These are phyloP conservation scores for Herpetomonas muscarum DNA, from an alignment of 208 protist genomes.

Conservation along the genomic window DNA sequence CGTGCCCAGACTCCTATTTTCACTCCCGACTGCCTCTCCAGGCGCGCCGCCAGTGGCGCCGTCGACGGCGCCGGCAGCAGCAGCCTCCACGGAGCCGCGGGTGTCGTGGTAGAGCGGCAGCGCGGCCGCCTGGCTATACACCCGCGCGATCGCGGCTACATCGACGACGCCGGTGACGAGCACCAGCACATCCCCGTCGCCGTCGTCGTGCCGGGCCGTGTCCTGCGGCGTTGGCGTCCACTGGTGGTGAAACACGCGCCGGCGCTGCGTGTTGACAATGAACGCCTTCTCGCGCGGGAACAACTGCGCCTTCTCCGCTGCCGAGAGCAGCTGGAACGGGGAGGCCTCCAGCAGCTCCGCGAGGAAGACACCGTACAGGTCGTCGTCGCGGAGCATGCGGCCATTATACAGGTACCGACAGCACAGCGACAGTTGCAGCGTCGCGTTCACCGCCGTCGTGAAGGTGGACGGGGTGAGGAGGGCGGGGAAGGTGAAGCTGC, in stretches of 20 bases:
- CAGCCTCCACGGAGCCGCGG: background rate
- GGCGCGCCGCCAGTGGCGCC: background rate
- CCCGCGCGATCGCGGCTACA: constrained; percentile 15
- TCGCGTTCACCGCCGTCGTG: constrained; percentile 34
- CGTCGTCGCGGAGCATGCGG: constrained; percentile 40
- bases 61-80: constrained; percentile 5
- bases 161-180: constrained; percentile 60
- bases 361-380: constrained; percentile 70
- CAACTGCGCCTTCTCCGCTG: constrained; percentile 51
- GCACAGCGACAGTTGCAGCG: constrained; percentile 74
- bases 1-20: background rate
- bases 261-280: constrained; percentile 31
- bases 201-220: constrained; percentile 38
- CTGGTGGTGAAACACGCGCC: constrained; percentile 26
- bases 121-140: constrained; percentile 3
- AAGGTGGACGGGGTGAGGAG: constrained; percentile 71
- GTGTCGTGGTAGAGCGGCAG: background rate
- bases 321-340: constrained; percentile 66
- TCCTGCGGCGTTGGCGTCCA: constrained; percentile 39
- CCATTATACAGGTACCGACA: constrained; percentile 79
- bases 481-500: constrained; percentile 48
- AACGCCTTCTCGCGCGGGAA: constrained; percentile 50
- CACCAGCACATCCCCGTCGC: constrained; percentile 81
- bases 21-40: background rate
- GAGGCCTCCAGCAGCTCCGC: constrained; percentile 67